Percentiles rank a stretch among this genome's conserved stretches.
Evolutionary conservation across 2,329 filamentous ascomycete species (phyloP).

Genomic region (Ascosphaera pollenicola): DNA sequence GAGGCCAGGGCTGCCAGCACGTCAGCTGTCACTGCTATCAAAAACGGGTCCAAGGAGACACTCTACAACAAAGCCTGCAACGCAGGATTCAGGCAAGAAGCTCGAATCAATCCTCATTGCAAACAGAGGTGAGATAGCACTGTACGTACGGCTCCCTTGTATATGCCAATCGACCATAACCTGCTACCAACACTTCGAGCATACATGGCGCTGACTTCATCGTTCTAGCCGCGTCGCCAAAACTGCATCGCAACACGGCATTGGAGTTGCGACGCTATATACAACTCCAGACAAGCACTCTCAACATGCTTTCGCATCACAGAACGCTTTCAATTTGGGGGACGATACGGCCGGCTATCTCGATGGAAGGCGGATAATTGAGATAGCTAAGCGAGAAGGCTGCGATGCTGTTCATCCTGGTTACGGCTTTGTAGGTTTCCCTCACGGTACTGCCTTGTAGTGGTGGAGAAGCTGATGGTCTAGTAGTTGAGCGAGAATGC

Average conservation of each 20-base stretch:
- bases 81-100: conserved; percentile 4
- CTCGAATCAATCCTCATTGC: conserved; percentile 73
- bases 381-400: conserved; percentile 61
- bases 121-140: conserved; percentile 88
- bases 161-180: neutral
- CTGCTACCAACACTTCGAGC: neutral
- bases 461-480: neutral
- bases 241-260: conserved; percentile 72
- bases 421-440: conserved; percentile 49
- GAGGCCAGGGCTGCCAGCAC: neutral
- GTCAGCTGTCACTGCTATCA: neutral
- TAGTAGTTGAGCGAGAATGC: conserved; percentile 65
- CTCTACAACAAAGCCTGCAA: neutral
- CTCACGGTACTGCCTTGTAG: neutral
- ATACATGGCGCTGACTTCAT: conserved; percentile 2
- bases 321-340: conserved; percentile 65
- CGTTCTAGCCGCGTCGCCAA: conserved; percentile 48
- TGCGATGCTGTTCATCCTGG: conserved; percentile 89
- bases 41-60: neutral
- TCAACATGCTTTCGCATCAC: conserved; percentile 72
- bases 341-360: conserved; percentile 60
- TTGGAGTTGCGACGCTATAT: conserved; percentile 83
- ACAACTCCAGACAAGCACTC: conserved; percentile 73
- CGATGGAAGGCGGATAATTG: conserved; percentile 80
- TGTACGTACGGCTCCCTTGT: conserved; percentile 23